phyloP scores from a whole-genome alignment of 2,329 filamentous ascomycete species.

The Alternaria angustiovoidea region DNA sequence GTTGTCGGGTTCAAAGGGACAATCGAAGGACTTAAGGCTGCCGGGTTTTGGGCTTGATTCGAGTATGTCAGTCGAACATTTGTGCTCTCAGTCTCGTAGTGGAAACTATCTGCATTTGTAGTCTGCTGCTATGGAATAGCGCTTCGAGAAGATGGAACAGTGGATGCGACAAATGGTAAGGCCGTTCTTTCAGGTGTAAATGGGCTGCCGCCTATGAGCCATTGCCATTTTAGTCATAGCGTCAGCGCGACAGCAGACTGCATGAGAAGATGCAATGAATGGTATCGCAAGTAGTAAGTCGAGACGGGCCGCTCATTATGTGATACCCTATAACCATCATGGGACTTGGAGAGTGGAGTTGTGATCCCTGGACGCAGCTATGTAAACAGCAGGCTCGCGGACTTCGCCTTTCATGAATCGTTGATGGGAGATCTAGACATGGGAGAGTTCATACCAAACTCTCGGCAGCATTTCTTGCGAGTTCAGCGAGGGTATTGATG shows the following conservation, averaged over 20 bases:
- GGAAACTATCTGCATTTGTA: too few species aligned
- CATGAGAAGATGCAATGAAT: neutral
- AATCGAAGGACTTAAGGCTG: conserved; percentile 21
- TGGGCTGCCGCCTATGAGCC: neutral
- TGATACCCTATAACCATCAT: neutral
- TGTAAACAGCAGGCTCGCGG: neutral
- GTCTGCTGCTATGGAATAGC: too few species aligned
- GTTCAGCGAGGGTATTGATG: too few species aligned
- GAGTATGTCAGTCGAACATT: too few species aligned
- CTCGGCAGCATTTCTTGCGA: too few species aligned
- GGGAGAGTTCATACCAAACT: too few species aligned
- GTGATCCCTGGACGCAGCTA: rapidly evolving
- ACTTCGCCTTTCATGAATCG: too few species aligned
- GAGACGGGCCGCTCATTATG: neutral
- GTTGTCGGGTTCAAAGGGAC: conserved; percentile 34
- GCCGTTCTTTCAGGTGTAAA: conserved; percentile 35
- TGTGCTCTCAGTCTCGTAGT: too few species aligned
- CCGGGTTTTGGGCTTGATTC: conserved; percentile 8
- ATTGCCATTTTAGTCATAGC: neutral
- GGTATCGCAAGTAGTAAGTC: neutral
- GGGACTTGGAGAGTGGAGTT: rapidly evolving
- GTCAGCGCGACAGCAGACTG: neutral
- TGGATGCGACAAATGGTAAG: too few species aligned
- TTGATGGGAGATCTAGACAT: too few species aligned
- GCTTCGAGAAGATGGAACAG: rapidly evolving